Conservation (phyloP, 176 grass and related monocot genomes). For the Eremochloa ophiuroides region DNA sequence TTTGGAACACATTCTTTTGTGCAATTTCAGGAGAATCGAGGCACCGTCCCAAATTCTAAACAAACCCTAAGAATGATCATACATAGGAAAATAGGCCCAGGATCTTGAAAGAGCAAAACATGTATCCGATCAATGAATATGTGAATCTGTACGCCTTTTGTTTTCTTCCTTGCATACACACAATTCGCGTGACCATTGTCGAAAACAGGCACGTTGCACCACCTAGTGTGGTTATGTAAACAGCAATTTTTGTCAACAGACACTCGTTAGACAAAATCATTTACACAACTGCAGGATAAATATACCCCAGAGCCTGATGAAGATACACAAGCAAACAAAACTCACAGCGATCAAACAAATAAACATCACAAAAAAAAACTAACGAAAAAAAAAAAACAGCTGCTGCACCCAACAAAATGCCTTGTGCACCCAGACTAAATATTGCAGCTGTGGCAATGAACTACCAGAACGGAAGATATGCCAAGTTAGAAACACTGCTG, state of each 20-base stretch:
- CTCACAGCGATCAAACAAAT: not conserved
- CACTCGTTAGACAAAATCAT: not conserved
- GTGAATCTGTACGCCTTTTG: too few relatives aligned
- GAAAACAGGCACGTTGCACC: too few relatives aligned
- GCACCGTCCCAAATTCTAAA: not conserved
- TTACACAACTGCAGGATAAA: not conserved
- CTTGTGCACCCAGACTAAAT: not conserved
- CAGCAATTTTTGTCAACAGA: not conserved
- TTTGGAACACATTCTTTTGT: not conserved
- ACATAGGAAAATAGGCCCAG: not conserved
- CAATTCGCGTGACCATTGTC: too few relatives aligned
- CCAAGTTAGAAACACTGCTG: slow-evolving; percentile 26
- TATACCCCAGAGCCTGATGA: slow-evolving; percentile 6
- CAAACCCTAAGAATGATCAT: not conserved
- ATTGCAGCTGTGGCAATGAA: not conserved
- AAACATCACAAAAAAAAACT: not conserved
- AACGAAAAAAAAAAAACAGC: not conserved
- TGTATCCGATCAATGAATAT: too few relatives aligned
- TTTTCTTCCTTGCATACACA: too few relatives aligned
- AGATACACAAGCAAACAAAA: slow-evolving; percentile 16
- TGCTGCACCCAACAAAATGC: slow-evolving; percentile 6
- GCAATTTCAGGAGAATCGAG: not conserved
- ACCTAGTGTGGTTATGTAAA: not conserved
- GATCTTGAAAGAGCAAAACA: too few relatives aligned
- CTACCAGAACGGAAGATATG: slow-evolving; percentile 12